A percentile compares a stretch with the other conserved stretches of the same genome.
These are phyloP conservation scores for Mesembryanthemum crystallinum DNA, from an alignment of 148 eudicot genomes.

Conservation along the genomic window DNA sequence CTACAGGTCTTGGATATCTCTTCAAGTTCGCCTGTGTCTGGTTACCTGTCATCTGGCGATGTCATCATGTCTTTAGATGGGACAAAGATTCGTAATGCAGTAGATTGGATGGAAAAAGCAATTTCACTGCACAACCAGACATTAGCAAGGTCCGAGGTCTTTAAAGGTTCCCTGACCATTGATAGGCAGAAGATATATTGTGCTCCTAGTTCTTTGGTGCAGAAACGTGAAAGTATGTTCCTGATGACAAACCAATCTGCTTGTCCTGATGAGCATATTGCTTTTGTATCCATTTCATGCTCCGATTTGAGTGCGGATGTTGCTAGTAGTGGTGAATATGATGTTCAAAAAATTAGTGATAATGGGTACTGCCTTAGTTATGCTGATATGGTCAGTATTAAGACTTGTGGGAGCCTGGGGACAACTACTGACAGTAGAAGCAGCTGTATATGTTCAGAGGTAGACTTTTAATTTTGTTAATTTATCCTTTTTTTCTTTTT, in stretches of 20 bases:
- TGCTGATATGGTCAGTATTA: slow-evolving; percentile 57
- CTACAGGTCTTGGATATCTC: slow-evolving; percentile 73
- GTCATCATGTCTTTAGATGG: slow-evolving; percentile 63
- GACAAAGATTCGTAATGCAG: slow-evolving; percentile 38
- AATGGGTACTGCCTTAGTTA: slow-evolving; percentile 59
- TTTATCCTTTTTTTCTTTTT: not conserved
- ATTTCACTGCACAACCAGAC: slow-evolving; percentile 40
- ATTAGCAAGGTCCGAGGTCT: slow-evolving; percentile 25
- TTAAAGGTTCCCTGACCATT: slow-evolving; percentile 22
- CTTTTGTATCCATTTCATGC: slow-evolving; percentile 60
- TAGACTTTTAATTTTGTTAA: slow-evolving; percentile 10
- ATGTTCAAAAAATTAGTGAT: slow-evolving; percentile 26
- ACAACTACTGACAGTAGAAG: slow-evolving; percentile 32
- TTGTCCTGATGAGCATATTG: slow-evolving; percentile 59
- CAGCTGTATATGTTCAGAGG: slow-evolving; percentile 73
- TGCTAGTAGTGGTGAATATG: slow-evolving; percentile 28
- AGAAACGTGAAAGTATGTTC: slow-evolving; percentile 37
- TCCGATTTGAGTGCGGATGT: slow-evolving; percentile 32
- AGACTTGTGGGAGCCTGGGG: slow-evolving; percentile 55
- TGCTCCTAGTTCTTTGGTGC: slow-evolving; percentile 52
- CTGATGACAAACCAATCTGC: slow-evolving; percentile 38
- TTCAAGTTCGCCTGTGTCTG: slow-evolving; percentile 57
- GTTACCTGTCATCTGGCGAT: slow-evolving; percentile 72
- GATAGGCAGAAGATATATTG: slow-evolving; percentile 56
- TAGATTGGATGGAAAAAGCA: slow-evolving; percentile 63